phyloP scores from a whole-genome alignment of 805 yeast genomes.

The Teunomyces atbi region DNA sequence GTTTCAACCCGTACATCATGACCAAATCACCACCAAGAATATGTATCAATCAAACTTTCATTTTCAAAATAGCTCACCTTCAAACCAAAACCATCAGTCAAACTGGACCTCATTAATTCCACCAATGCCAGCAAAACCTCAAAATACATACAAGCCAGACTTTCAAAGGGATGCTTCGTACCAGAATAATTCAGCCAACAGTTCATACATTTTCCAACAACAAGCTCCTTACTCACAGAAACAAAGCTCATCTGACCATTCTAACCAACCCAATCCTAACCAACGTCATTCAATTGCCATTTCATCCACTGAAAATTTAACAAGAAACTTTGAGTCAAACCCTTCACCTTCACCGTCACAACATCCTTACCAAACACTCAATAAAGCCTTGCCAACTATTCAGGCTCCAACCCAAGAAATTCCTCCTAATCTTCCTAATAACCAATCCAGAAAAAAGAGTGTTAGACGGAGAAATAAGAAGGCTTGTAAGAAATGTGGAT shows the following conservation, averaged over 20 bases:
- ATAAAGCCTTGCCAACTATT: not conserved
- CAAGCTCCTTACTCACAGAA: not conserved
- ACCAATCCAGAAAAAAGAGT: conserved; percentile 1
- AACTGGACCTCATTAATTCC: conserved; percentile 26
- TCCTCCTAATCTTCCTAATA: conserved; percentile 3
- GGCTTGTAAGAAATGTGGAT: conserved; percentile 35
- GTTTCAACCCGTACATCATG: conserved; percentile 14
- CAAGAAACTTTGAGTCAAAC: conserved; percentile 2
- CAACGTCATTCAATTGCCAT: conserved; percentile 31
- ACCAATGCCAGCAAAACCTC: conserved; percentile 28
- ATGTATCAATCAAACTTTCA: conserved; percentile 1
- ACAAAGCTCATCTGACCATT: not conserved
- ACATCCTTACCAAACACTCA: not conserved
- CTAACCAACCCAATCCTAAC: conserved; percentile 1
- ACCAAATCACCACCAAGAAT: conserved; percentile 6
- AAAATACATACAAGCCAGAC: conserved; percentile 13
- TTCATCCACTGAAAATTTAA: conserved; percentile 15
- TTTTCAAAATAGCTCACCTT: not conserved
- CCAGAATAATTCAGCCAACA: conserved; percentile 1
- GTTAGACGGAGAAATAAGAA: conserved; percentile 22
- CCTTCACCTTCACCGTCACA: not conserved
- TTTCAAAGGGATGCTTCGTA: not conserved
- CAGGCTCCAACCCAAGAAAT: conserved; percentile 7
- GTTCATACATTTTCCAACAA: conserved; percentile 1
- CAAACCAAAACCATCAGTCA: conserved; percentile 6